Base-by-base conservation (phyloP, 148 eudicot species). In the Silene latifolia region DNA sequence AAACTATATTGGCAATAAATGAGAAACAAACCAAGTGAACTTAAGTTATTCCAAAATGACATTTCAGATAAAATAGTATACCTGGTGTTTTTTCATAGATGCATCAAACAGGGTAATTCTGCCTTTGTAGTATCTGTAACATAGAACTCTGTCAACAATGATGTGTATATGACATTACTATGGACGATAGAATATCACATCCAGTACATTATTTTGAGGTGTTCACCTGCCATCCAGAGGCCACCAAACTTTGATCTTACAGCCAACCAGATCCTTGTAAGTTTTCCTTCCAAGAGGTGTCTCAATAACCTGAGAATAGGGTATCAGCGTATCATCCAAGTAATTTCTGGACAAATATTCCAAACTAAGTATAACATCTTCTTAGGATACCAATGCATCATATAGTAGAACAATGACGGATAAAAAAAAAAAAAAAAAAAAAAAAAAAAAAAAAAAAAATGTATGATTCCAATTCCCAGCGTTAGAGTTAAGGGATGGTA, bases 191-290 rank as follows among this genome's bases (percentile, higher is more conserved):
- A 24, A 69, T 69, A 42, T n/a, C 7, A 4, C n/a, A 69, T 21
- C 29, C 24, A 20, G 5, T 46, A 53, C 73, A 74, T 14, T 58
- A 57, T 42, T 58, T 77, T 69, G 0, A 71, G 48, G 63, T 53
- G 82, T 81, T 83, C 76, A 89, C 97, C 66, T 72, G 74, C 63
- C 58, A 66, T 92, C 98, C 74, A 83, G 66, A 17, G 98, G 96
- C 98, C 98, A 92, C 90, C 91, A 92, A 78, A 89, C 89, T 78
- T 80, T 85, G 69, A 89, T 85, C 73, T 76, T 79, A 81, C 77
- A 54, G 69, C 88, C 88, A 63, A 89, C 82, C 78, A 89, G 68
- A 67, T 84, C 88, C 24, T 85, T 81, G 54, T 81, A 78, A 57
- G 81, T 77, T 77, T 79, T 78, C 58, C 63, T 72, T 79, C 84